Base-by-base conservation (phyloP, 441 rosid species). In the Euphorbia celastroides region DNA sequence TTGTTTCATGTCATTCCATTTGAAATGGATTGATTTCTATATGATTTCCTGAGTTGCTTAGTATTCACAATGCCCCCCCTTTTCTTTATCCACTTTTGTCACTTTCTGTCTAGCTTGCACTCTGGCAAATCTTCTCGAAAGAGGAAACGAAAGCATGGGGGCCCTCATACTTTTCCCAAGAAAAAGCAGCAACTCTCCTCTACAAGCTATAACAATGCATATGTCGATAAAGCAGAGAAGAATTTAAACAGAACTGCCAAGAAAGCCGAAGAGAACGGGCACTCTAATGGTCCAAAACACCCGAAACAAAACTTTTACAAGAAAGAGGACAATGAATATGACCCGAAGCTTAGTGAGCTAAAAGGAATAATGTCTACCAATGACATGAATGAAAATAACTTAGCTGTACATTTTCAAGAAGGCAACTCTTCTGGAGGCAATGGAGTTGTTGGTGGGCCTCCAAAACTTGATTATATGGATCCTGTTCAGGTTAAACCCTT, bases 321-420 rank as follows among this genome's bases (percentile, higher is more conserved):
- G 64, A 81, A 73, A 46, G 85, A 85, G 63, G 93, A 84, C 72
- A 75, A 71, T 63, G 96, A 88, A 62, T 85, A 92, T 73, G 97
- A 92, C 81, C 92, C 97, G 17, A 95, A 88, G 69, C 95, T 88
- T 46, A 90, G 88, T 67, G 99, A 92, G 74, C 88, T 92, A 57
- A 83, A 81, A 70, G 96, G 90, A 72, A 75, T 82, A 57, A 62
- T 77, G 12, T 69, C 74, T 28, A 68, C 67, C 60, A 82, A 72
- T 73, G 92, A 80, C 70, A 73, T 56, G 38, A 62, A 68, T 70
- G 74, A 68, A 23, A 83, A 84, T 73, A 85, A 80, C 70, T 76
- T 75, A 64, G 79, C 84, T 2, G 66, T 75, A 56, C 79, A 72
- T 67, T 70, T 84, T 41, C 86, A 77, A 71, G 88, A 78, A 64